Conservation (phyloP, 768 basidiomycete species). For the Russula dissimulans region DNA sequence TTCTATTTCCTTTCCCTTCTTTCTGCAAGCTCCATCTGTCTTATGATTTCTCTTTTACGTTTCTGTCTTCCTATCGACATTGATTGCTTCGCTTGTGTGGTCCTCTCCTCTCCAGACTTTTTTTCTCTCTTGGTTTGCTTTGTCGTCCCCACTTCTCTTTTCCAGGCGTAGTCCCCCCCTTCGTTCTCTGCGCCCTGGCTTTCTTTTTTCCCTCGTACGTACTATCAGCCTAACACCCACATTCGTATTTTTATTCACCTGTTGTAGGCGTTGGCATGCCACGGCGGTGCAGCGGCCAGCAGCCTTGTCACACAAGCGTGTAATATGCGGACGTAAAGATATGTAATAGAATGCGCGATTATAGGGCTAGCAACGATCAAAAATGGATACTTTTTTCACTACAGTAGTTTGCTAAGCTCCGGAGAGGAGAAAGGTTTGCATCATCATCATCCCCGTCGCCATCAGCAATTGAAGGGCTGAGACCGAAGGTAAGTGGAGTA, state of each 20-base stretch:
- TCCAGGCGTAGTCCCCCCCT: background rate
- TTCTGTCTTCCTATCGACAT: background rate
- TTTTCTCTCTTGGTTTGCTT: background rate
- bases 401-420: too few species aligned
- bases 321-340: constrained; percentile 10
- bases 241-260: constrained; percentile 16
- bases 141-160: background rate
- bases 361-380: constrained; percentile 2
- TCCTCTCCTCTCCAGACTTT: background rate
- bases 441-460: background rate
- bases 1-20: background rate
- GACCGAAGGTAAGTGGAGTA: too few species aligned
- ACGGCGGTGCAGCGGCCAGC: background rate
- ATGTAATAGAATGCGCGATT: constrained; percentile 12
- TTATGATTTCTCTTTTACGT: background rate
- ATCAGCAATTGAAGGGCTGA: background rate
- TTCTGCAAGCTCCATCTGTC: constrained; percentile 4
- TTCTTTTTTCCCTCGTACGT: background rate
- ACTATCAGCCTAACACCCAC: constrained; percentile 13
- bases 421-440: too few species aligned
- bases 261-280: constrained; percentile 13
- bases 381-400: too few species aligned
- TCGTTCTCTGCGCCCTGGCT: constrained; percentile 5
- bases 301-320: constrained; percentile 12
- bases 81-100: background rate